Evolutionary conservation across 768 basidiomycete genomes (phyloP).

Genomic region (Holtermannia corniformis): DNA sequence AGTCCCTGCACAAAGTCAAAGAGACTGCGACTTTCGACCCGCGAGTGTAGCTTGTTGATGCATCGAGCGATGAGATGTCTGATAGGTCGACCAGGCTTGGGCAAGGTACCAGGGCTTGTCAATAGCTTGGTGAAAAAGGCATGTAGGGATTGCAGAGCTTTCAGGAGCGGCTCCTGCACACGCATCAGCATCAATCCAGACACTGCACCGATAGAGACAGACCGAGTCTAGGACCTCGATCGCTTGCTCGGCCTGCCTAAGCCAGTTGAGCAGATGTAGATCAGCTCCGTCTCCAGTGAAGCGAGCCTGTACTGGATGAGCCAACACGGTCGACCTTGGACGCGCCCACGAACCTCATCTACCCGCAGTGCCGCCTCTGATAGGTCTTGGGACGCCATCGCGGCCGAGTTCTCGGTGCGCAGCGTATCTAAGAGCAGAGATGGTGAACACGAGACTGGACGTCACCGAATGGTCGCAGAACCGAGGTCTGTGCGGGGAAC

Average conservation of each 20-base stretch:
- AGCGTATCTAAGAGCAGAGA: no score
- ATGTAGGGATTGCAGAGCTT: conserved; percentile 18
- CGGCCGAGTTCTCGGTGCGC: no score
- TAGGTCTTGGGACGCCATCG: no score
- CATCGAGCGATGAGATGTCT: conserved; percentile 72
- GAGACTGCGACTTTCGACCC: conserved; percentile 70
- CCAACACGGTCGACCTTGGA: no score
- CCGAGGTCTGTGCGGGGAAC: not conserved
- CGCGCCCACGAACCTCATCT: conserved; percentile 2
- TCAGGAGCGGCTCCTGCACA: conserved; percentile 16
- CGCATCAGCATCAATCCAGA: not conserved
- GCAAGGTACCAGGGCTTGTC: conserved; percentile 46
- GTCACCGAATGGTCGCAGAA: no score
- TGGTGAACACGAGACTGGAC: no score
- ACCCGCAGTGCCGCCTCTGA: not conserved
- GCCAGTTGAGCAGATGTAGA: conserved; percentile 32
- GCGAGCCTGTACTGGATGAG: conserved; percentile 14
- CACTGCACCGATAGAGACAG: not conserved
- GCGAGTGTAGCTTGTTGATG: conserved; percentile 60
- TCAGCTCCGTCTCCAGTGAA: conserved; percentile 33
- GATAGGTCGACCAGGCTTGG: conserved; percentile 77
- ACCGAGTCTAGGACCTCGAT: conserved; percentile 24
- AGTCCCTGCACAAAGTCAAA: conserved; percentile 79
- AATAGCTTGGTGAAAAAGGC: conserved; percentile 53
- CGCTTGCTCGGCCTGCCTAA: conserved; percentile 32